Evolutionary conservation across 2,329 filamentous ascomycete species (phyloP).

Genomic region (Clonostachys rosea): DNA sequence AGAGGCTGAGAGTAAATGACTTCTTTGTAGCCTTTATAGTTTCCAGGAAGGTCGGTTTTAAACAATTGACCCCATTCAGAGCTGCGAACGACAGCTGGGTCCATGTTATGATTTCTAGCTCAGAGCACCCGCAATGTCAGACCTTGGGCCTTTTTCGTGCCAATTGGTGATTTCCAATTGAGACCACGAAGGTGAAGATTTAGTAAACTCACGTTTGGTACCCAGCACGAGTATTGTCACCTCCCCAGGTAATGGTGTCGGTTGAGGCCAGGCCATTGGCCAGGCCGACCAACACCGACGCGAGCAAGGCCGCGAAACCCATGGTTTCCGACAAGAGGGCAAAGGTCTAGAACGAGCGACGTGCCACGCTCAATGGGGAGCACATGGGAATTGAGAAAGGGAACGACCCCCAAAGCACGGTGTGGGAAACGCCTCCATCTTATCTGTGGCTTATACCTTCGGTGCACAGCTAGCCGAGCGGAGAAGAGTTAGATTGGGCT

Average conservation of each 20-base stretch:
- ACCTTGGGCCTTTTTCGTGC: no score
- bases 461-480: no score
- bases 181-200: no score
- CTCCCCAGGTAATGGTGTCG: conserved; percentile 56
- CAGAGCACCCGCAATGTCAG: neutral
- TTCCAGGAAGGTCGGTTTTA: conserved; percentile 43
- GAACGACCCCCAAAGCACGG: no score
- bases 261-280: conserved; percentile 32
- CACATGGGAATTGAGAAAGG: no score
- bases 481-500: no score
- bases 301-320: neutral
- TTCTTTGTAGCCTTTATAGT: conserved; percentile 42
- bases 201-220: conserved; percentile 46
- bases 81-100: conserved; percentile 51
- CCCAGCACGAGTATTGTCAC: conserved; percentile 47
- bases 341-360: no score
- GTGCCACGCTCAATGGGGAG: no score
- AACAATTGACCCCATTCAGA: conserved; percentile 52
- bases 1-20: conserved; percentile 47
- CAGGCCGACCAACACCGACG: conserved; percentile 23
- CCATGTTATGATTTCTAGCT: conserved; percentile 54
- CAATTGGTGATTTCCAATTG: no score
- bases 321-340: no score
- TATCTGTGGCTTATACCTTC: no score
- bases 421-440: no score